Base-by-base conservation (phyloP, 1,139 yeast genomes). In the Nakaseomyces uthaithaninus region DNA sequence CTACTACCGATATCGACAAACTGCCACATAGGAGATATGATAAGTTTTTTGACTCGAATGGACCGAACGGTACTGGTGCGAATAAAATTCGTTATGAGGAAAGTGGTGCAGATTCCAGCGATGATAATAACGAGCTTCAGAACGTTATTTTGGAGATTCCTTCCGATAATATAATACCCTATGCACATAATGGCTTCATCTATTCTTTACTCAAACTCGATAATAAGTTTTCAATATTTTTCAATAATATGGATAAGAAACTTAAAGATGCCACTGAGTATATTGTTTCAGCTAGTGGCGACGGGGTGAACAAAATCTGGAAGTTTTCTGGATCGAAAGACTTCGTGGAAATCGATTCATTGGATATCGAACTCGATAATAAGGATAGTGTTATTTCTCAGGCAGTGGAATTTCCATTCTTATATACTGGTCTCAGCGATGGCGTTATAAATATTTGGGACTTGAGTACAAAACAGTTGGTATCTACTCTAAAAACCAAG, bases 121-220 rank as follows among this genome's bases (percentile, higher is more conserved):
- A 18, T 3, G 38, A 27, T 5, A 26, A 18, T 12, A 16, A 23
- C 9, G 33, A 25, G 12, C 8, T 22, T 11, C 5, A 4, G 23
- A 23, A 23, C 36, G 44, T 44, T 14, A 60, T 59, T 35, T 67
- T 85, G 25, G 95, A 89, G 59, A 73, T 86, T 12, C 81, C 83
- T 1, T 66, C 75, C 9, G 67, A 70, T 17, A 80, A 86, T 52
- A 72, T 77, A 27, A 69, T 84, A 2, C 68, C 78, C 10, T 91
- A 85, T 62, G 96, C 98, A 2, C 98, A 91, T 58, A 77, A 83
- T 55, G 95, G 97, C 6, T 89, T 84, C 53, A 79, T 91, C 12
- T 86, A 87, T 59, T 74, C 89, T 28, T 73, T 87, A 74, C 69
- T 42, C 19, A 48, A 49, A 38, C 28, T 52, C 12, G 40, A 42